phyloP scores from a whole-genome alignment of 2,329 filamentous ascomycete genomes.

The Botryotinia convoluta region DNA sequence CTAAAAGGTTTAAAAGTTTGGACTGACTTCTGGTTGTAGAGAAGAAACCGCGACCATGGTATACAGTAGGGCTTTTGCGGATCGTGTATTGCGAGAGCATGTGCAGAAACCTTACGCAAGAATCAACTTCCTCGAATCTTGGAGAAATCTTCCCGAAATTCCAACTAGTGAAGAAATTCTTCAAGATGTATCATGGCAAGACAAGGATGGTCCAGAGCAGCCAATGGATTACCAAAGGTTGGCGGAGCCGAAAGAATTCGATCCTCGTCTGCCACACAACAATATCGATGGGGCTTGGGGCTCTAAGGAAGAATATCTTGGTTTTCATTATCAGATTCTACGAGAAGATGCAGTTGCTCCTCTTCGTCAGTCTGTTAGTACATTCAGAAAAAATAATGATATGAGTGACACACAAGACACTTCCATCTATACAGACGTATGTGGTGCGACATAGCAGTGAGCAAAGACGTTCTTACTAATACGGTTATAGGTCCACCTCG shows the following conservation, averaged over 20 bases:
- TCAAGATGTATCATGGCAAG: constrained; percentile 15
- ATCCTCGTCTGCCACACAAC: constrained; percentile 45
- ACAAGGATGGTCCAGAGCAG: constrained; percentile 17
- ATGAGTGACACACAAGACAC: constrained; percentile 58
- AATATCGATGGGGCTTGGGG: constrained; percentile 55
- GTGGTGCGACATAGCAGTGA: constrained; percentile 20
- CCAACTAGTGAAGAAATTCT: constrained; percentile 55
- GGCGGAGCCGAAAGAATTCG: constrained; percentile 16
- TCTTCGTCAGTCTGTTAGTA: constrained; percentile 63
- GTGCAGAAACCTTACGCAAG: constrained; percentile 15
- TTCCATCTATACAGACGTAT: constrained; percentile 69
- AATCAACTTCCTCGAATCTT: constrained; percentile 26
- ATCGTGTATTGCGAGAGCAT: constrained; percentile 7
- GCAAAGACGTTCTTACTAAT: neutral
- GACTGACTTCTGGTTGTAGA: neutral
- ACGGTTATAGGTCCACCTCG: constrained; percentile 58
- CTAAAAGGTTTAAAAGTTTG: neutral
- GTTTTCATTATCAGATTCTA: constrained; percentile 71
- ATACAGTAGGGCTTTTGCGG: neutral
- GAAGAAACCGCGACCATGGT: neutral
- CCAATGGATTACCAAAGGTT: constrained; percentile 31
- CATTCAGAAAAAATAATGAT: constrained; percentile 50
- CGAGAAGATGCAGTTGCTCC: constrained; percentile 71
- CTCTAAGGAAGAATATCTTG: constrained; percentile 64
- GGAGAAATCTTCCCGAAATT: constrained; percentile 50